These are phyloP conservation scores for Colletotrichum horii DNA, from an alignment of 2,329 filamentous ascomycete species.

Conservation along the genomic window DNA sequence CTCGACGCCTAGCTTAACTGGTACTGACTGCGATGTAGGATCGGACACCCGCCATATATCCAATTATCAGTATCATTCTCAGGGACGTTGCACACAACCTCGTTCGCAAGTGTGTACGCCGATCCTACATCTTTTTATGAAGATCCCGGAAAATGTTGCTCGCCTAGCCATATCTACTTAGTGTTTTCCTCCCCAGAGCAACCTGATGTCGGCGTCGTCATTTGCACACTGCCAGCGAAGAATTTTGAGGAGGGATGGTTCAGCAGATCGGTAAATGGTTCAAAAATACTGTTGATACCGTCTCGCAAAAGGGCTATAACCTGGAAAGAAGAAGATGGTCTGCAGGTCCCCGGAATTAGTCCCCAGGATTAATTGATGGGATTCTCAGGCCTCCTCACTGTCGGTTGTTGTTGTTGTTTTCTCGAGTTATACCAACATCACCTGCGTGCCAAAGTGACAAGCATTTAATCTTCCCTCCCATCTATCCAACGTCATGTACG, in stretches of 20 bases:
- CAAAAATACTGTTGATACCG: fast-evolving
- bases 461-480: neutral
- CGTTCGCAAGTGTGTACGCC: neutral
- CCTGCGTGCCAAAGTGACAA: neutral
- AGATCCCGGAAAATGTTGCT: neutral
- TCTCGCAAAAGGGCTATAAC: neutral
- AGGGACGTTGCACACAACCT: neutral
- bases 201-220: neutral
- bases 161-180: neutral
- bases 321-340: neutral
- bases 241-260: neutral
- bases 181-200: neutral
- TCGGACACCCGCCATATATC: neutral
- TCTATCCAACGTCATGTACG: neutral
- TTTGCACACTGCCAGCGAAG: fast-evolving
- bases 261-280: neutral
- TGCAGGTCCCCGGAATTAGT: fast-evolving
- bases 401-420: neutral
- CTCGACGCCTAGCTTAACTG: neutral
- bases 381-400: neutral
- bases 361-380: fast-evolving
- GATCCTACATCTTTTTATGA: neutral
- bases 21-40: neutral
- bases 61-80: neutral
- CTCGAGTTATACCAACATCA: neutral